Evolutionary conservation across 2,329 filamentous ascomycete genomes (phyloP).

Genomic region (Colletotrichum kahawae): DNA sequence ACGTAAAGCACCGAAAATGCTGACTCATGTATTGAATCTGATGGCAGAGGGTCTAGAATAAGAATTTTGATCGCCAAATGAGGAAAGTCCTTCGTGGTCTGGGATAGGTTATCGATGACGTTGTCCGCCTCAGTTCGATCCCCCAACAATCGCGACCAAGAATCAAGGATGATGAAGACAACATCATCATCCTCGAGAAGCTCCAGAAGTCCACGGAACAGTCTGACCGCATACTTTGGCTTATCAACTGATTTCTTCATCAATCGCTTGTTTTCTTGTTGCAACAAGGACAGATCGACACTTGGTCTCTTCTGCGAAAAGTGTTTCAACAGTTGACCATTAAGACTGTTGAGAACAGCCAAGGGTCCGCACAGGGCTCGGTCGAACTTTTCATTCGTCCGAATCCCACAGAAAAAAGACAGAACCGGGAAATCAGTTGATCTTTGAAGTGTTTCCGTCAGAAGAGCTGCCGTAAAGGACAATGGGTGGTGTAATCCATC

Average conservation of each 20-base stretch:
- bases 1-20: neutral
- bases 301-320: neutral
- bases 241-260: neutral
- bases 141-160: neutral
- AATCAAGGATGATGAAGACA: neutral
- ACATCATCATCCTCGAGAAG: neutral
- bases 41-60: neutral
- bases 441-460: neutral
- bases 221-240: neutral
- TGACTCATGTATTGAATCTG: neutral
- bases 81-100: neutral
- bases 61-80: neutral
- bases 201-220: neutral
- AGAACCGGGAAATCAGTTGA: neutral
- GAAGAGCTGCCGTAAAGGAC: neutral
- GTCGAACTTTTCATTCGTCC: neutral
- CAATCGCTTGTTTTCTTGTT: neutral
- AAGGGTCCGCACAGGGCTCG: neutral
- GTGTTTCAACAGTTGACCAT: neutral
- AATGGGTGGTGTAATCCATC: neutral
- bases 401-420: neutral
- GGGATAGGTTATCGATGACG: neutral
- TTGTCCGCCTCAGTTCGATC: neutral
- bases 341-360: neutral
- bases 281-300: neutral